Percentiles rank a stretch among this genome's conserved stretches.
phyloP scores from a whole-genome alignment of 2,329 filamentous ascomycete species.

The Coleophoma cylindrospora region DNA sequence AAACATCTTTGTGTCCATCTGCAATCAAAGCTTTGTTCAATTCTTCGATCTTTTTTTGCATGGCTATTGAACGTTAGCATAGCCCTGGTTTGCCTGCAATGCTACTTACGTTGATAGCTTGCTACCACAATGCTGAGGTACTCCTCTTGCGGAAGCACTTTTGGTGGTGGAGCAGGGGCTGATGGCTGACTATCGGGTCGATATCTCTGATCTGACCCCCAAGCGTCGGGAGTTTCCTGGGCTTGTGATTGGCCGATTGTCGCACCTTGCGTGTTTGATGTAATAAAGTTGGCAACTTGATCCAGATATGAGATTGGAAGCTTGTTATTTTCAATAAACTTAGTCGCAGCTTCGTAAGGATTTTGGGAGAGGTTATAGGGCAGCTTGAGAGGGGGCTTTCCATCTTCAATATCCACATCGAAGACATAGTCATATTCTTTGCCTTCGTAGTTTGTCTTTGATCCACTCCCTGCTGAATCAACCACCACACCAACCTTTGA shows the following conservation, averaged over 20 bases:
- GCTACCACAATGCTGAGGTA: constrained; percentile 75
- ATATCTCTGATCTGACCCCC: constrained; percentile 74
- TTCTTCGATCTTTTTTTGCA: constrained; percentile 71
- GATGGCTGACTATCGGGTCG: constrained; percentile 60
- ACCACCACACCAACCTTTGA: constrained; percentile 91
- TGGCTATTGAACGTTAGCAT: constrained; percentile 37
- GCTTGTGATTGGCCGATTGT: constrained; percentile 63
- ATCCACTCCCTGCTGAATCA: constrained; percentile 75
- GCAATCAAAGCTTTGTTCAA: constrained; percentile 70
- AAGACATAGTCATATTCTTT: constrained; percentile 96
- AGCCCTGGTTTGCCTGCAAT: constrained; percentile 9
- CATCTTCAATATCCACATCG: constrained; percentile 93
- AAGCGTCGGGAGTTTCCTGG: constrained; percentile 57
- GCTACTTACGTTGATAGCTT: constrained; percentile 41
- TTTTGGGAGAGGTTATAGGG: constrained; percentile 92
- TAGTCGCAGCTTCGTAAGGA: constrained; percentile 84
- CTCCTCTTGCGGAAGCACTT: constrained; percentile 70
- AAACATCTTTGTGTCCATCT: constrained; percentile 66
- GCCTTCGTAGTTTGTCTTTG: constrained; percentile 69
- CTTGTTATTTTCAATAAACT: constrained; percentile 86
- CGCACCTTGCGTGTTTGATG: constrained; percentile 81
- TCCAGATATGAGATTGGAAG: constrained; percentile 84
- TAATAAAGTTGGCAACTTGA: constrained; percentile 88
- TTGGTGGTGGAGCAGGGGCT: constrained; percentile 38
- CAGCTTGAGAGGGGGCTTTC: constrained; percentile 87